Conservation (phyloP, 164 flowering plant species). For the Vitis amurensis region DNA sequence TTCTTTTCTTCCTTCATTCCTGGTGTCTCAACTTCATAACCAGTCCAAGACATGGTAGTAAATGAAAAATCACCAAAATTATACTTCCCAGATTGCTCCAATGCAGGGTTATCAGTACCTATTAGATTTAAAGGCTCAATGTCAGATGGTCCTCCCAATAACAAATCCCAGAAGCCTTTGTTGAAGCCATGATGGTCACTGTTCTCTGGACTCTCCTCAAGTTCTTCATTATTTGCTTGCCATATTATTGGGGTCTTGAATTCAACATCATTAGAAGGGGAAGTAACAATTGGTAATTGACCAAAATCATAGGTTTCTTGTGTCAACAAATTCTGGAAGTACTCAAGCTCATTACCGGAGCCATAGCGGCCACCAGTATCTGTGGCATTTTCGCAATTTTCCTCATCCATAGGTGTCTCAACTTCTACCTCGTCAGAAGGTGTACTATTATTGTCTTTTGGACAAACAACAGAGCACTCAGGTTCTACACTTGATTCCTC, state of each 20-base stretch:
- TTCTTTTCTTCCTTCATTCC: too few species aligned
- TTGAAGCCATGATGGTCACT: too few species aligned
- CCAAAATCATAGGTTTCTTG: neutral
- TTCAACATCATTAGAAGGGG: too few species aligned
- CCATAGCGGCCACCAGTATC: neutral
- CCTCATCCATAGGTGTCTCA: neutral
- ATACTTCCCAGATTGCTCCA: neutral
- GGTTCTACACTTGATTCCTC: neutral
- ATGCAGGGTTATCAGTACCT: neutral
- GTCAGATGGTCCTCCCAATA: too few species aligned
- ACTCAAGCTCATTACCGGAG: neutral
- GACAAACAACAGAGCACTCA: neutral
- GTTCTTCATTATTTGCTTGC: too few species aligned
- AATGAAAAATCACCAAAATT: neutral
- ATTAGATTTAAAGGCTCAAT: neutral
- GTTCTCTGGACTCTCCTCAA: too few species aligned
- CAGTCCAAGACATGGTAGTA: too few species aligned
- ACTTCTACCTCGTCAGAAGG: neutral
- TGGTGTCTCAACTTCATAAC: too few species aligned
- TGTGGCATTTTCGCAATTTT: neutral
- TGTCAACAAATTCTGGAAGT: neutral
- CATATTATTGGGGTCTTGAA: too few species aligned
- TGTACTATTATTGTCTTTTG: too few species aligned
- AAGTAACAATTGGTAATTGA: too few species aligned
- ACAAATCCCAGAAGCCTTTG: too few species aligned